A percentile compares a stretch with the other conserved stretches of the same genome.
Conservation (phyloP, 2,329 filamentous ascomycete genomes). For the Botrytis cinerea region DNA sequence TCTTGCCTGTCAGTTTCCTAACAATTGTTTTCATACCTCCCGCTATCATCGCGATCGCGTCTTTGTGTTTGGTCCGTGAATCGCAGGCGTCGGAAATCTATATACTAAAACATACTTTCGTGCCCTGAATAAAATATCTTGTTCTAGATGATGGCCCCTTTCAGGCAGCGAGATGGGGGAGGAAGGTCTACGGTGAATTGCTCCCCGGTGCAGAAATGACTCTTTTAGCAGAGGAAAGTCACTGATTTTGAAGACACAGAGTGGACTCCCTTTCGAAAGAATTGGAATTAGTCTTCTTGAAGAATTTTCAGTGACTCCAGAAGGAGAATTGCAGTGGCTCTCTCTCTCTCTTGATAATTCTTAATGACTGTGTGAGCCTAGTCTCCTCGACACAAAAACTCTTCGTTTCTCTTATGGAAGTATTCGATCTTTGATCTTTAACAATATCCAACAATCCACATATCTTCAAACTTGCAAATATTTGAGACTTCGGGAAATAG, state of each 20-base stretch:
- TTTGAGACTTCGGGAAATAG: neutral
- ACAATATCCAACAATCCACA: accelerated
- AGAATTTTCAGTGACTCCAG: neutral
- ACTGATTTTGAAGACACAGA: neutral
- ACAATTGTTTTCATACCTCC: too few species aligned
- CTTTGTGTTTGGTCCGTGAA: neutral
- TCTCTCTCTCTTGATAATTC: neutral
- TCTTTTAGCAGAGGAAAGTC: neutral
- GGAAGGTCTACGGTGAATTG: neutral
- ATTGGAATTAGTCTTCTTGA: neutral
- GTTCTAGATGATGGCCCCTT: neutral
- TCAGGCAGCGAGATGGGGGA: neutral
- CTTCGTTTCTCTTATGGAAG: neutral
- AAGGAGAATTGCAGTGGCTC: neutral
- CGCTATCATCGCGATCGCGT: neutral
- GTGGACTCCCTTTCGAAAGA: neutral
- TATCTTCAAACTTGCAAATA: neutral
- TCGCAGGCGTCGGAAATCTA: neutral
- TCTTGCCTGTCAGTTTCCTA: too few species aligned
- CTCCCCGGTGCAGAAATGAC: neutral
- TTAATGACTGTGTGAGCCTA: neutral
- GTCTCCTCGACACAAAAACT: neutral
- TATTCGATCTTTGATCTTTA: neutral
- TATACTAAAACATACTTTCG: neutral
- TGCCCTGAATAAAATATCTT: neutral